phyloP scores from a whole-genome alignment of 73 alveolate genomes.

The Paramecium biaurelia region DNA sequence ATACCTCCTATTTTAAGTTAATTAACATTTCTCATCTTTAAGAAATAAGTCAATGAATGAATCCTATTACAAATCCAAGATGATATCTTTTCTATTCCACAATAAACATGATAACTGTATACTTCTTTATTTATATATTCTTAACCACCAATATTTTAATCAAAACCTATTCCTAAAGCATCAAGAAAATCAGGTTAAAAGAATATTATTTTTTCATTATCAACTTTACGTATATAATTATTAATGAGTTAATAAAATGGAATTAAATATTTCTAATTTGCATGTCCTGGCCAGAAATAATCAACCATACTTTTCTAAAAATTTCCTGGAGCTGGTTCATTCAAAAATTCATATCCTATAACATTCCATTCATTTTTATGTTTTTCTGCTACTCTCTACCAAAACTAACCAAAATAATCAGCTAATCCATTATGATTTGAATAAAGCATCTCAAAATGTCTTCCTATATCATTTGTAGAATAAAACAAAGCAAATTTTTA shows the following conservation, averaged over 20 bases:
- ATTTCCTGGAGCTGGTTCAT: slow-evolving; percentile 89
- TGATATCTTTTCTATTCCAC: slow-evolving; percentile 18
- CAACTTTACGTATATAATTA: slow-evolving; percentile 69
- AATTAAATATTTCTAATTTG: slow-evolving; percentile 67
- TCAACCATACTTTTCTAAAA: slow-evolving; percentile 65
- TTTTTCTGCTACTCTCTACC: slow-evolving; percentile 77
- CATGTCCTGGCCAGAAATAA: slow-evolving; percentile 71
- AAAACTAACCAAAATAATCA: slow-evolving; percentile 81
- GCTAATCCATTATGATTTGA: slow-evolving; percentile 76
- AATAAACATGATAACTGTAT: slow-evolving; percentile 52
- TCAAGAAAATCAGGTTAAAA: slow-evolving; percentile 77
- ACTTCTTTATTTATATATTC: slow-evolving; percentile 29
- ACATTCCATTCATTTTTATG: slow-evolving; percentile 73
- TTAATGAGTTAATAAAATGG: slow-evolving; percentile 77
- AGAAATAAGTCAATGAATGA: slow-evolving; percentile 51
- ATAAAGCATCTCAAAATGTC: slow-evolving; percentile 77
- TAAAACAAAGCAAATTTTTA: slow-evolving; percentile 69
- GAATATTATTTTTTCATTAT: slow-evolving; percentile 74
- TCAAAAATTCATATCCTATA: slow-evolving; percentile 87
- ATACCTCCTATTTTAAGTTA: slow-evolving; percentile 70
- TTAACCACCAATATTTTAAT: slow-evolving; percentile 54
- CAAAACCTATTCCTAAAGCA: slow-evolving; percentile 57
- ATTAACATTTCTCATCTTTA: slow-evolving; percentile 67
- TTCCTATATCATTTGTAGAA: slow-evolving; percentile 73
- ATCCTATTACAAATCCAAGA: slow-evolving; percentile 59